phyloP scores from a whole-genome alignment of 805 yeast species.

The Suhomyces vadensis region DNA sequence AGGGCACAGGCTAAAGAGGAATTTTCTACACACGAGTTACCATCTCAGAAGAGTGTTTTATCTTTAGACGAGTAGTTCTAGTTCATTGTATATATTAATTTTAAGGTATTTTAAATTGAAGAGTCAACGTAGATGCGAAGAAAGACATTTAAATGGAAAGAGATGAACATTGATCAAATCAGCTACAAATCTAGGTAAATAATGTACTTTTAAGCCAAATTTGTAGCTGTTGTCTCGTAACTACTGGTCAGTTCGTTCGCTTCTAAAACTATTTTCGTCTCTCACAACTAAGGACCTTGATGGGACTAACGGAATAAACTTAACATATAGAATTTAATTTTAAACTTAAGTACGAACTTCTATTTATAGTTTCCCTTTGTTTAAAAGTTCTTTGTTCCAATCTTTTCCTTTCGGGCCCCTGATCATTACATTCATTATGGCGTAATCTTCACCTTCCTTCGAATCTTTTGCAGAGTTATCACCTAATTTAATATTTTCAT shows the following conservation, averaged over 20 bases:
- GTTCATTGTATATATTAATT: constrained; percentile 2
- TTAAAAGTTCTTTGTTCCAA: constrained; percentile 23
- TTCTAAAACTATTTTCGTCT: too few species aligned
- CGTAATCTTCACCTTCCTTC: constrained; percentile 40
- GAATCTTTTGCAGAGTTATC: constrained; percentile 21
- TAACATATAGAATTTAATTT: too few species aligned
- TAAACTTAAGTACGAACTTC: background rate
- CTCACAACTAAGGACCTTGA: too few species aligned
- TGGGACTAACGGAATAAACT: too few species aligned
- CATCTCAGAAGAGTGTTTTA: constrained; percentile 55
- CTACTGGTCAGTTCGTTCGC: too few species aligned
- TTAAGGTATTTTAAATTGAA: background rate
- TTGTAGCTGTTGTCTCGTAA: too few species aligned
- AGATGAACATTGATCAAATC: too few species aligned
- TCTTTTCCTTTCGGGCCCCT: constrained; percentile 37
- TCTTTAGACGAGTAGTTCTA: constrained; percentile 41
- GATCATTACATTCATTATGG: constrained; percentile 47
- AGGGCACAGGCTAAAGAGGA: constrained; percentile 50
- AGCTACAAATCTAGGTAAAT: too few species aligned
- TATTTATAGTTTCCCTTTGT: constrained; percentile 3
- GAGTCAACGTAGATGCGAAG: background rate
- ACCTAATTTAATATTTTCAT: constrained; percentile 51
- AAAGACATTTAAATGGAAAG: background rate
- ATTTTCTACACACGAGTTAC: constrained; percentile 54
- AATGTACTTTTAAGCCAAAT: too few species aligned